Conservation (phyloP, 148 eudicot genomes). For the Selenicereus undatus region DNA sequence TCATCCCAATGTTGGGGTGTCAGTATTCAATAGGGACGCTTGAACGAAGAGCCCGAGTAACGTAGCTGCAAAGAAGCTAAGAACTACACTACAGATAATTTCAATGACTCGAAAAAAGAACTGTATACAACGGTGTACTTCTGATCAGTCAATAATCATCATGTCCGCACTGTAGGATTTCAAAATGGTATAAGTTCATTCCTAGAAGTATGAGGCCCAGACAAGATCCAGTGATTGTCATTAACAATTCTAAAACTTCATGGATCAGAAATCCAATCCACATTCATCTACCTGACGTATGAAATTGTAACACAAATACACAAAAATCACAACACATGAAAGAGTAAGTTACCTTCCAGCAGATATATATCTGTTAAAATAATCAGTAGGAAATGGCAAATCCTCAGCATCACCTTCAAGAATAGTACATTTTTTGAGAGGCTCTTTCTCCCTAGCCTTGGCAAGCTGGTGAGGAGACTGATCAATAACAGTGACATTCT, state of each 20-base stretch:
- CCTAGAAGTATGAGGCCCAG: neutral
- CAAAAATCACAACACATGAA: neutral
- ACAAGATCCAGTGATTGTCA: too few relatives aligned
- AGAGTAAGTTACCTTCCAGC: conserved; percentile 67
- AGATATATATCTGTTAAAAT: conserved; percentile 82
- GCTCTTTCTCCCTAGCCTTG: conserved; percentile 74
- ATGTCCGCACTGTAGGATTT: too few relatives aligned
- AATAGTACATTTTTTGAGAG: conserved; percentile 75
- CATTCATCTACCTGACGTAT: too few relatives aligned
- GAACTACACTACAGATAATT: too few relatives aligned
- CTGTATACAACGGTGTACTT: neutral
- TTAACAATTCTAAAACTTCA: too few relatives aligned
- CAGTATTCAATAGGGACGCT: too few relatives aligned
- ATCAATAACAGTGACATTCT: conserved; percentile 87
- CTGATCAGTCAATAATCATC: neutral
- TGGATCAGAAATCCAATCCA: too few relatives aligned
- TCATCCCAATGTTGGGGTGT: neutral
- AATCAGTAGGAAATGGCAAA: conserved; percentile 84
- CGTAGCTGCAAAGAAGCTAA: too few relatives aligned
- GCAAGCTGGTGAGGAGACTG: conserved; percentile 95
- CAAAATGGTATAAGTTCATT: too few relatives aligned
- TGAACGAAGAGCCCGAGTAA: too few relatives aligned
- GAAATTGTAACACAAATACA: neutral
- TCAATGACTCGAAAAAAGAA: neutral
- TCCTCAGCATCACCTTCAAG: conserved; percentile 93